phyloP scores from a whole-genome alignment of 345 rosid genomes.

The Corymbia maculata region DNA sequence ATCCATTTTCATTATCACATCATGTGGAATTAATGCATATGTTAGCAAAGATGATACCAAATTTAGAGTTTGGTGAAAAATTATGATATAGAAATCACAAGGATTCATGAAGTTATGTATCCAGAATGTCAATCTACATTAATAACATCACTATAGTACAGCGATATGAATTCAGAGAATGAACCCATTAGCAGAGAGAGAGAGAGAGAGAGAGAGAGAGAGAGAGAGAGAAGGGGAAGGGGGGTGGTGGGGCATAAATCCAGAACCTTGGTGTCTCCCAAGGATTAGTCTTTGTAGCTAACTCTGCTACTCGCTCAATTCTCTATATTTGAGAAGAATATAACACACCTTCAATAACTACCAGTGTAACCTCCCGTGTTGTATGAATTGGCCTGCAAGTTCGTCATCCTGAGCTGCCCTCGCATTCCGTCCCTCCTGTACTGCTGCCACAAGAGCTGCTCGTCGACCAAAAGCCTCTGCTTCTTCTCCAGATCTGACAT shows the following conservation, averaged over 20 bases:
- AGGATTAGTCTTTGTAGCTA: neutral
- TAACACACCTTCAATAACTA: neutral
- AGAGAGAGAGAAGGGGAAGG: neutral
- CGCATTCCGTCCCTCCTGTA: slow-evolving; percentile 37
- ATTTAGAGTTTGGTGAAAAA: neutral
- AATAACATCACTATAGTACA: neutral
- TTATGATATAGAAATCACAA: neutral
- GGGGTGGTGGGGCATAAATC: neutral
- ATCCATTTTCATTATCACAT: neutral
- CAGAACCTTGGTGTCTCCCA: neutral
- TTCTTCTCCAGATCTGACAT: slow-evolving; percentile 57
- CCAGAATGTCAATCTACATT: neutral
- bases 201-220: neutral
- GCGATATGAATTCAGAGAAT: neutral
- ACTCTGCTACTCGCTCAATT: neutral
- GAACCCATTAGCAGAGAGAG: neutral
- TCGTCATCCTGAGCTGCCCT: slow-evolving; percentile 30
- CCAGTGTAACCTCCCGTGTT: slow-evolving; percentile 16
- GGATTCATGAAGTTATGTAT: neutral
- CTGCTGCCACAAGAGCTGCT: slow-evolving; percentile 51
- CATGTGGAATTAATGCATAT: neutral
- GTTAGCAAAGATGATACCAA: neutral
- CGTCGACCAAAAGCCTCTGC: slow-evolving; percentile 37
- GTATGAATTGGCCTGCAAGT: slow-evolving; percentile 15
- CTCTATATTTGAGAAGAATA: neutral